Evolutionary conservation across 2,329 filamentous ascomycete genomes (phyloP).

Genomic region (Aureobasidium subglaciale): DNA sequence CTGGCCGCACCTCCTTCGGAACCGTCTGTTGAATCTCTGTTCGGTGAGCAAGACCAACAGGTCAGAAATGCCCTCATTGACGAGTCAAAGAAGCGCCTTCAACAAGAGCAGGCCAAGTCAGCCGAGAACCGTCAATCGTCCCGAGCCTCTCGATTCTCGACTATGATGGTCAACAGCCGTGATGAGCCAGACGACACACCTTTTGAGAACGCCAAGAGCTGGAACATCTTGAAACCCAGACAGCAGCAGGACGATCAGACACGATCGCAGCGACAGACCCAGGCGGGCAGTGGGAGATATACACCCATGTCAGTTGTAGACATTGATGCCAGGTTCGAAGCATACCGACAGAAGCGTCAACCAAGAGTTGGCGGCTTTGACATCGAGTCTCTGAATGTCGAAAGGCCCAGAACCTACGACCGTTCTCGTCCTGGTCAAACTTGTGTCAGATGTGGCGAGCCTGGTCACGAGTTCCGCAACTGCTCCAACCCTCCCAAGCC

Average conservation of each 20-base stretch:
- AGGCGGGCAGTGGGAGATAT: neutral
- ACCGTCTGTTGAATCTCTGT: neutral
- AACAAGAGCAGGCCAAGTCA: neutral
- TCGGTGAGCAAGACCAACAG: conserved; percentile 8
- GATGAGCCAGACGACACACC: conserved; percentile 1
- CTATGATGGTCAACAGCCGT: neutral
- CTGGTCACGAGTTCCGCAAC: neutral
- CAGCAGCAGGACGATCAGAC: neutral
- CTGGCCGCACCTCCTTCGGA: neutral
- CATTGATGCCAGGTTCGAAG: conserved; percentile 20
- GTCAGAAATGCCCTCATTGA: neutral
- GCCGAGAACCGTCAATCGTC: neutral
- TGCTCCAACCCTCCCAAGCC: conserved; percentile 11
- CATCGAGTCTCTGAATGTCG: conserved; percentile 2
- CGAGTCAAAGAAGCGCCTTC: neutral
- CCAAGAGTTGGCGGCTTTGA: neutral
- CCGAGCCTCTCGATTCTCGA: neutral
- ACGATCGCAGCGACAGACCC: neutral
- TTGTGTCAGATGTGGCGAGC: conserved; percentile 8
- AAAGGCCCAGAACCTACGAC: neutral
- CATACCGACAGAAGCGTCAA: conserved; percentile 17
- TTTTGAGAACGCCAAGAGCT: conserved; percentile 14
- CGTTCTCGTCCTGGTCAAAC: neutral
- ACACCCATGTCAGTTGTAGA: neutral
- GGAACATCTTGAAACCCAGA: conserved; percentile 15